A percentile compares a stretch with the other conserved stretches of the same genome.
phyloP scores from a whole-genome alignment of 2,329 filamentous ascomycete species.

The Daldinia eschscholtzii region DNA sequence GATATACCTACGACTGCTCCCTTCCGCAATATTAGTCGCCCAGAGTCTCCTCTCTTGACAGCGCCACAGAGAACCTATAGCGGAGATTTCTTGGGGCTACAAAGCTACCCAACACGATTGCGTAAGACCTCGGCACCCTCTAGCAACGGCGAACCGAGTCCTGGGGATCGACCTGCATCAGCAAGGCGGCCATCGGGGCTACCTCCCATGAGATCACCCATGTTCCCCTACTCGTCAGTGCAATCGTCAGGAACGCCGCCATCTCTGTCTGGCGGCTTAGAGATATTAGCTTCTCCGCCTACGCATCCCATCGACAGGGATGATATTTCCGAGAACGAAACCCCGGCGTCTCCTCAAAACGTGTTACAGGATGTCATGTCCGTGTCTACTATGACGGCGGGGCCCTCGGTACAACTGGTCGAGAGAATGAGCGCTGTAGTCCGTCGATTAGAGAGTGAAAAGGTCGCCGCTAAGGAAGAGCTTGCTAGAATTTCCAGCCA shows the following conservation, averaged over 20 bases:
- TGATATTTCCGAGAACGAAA: constrained; percentile 67
- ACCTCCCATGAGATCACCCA: constrained; percentile 58
- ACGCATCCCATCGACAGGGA: constrained; percentile 61
- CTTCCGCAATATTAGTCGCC: constrained; percentile 63
- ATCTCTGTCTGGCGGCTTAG: constrained; percentile 64
- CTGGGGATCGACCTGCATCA: constrained; percentile 56
- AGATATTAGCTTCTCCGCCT: constrained; percentile 57
- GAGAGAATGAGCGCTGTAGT: constrained; percentile 96
- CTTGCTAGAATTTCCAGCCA: constrained; percentile 83
- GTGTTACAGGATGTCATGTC: constrained; percentile 87
- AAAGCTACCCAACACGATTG: constrained; percentile 56
- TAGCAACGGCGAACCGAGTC: constrained; percentile 61
- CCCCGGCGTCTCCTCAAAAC: constrained; percentile 72
- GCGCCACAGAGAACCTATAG: constrained; percentile 65
- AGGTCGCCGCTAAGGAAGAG: constrained; percentile 89
- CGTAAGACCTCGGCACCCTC: constrained; percentile 65
- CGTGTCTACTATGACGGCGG: constrained; percentile 88
- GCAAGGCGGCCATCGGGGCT: constrained; percentile 65
- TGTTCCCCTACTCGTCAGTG: constrained; percentile 56
- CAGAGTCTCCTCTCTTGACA: constrained; percentile 67
- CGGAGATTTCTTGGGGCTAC: constrained; percentile 65
- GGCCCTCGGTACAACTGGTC: constrained; percentile 93
- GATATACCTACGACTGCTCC: constrained; percentile 58
- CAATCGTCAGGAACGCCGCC: constrained; percentile 52
- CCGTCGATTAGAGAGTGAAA: constrained; percentile 89